Conservation (phyloP, 2,329 filamentous ascomycete genomes). For the Fusarium clavum region DNA sequence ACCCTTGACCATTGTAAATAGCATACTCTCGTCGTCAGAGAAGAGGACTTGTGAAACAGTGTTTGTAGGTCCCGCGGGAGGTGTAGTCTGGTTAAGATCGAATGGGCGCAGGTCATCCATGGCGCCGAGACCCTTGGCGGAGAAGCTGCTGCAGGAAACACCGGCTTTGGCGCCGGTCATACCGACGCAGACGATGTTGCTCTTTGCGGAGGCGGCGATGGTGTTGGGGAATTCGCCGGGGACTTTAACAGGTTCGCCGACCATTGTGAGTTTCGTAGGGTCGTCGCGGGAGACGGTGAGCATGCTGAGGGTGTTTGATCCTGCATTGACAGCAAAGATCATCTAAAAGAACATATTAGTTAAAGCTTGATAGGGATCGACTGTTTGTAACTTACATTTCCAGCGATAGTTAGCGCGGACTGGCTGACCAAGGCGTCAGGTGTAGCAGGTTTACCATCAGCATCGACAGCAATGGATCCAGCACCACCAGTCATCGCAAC, state of each 20-base stretch:
- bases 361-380: fast-evolving
- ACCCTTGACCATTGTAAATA: constrained; percentile 71
- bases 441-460: constrained; percentile 52
- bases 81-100: constrained; percentile 66
- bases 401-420: constrained; percentile 61
- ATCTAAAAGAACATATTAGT: constrained; percentile 47
- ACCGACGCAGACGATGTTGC: constrained; percentile 60
- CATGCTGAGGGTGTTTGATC: constrained; percentile 64
- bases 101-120: constrained; percentile 62
- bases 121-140: constrained; percentile 51
- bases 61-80: constrained; percentile 67
- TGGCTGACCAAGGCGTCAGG: constrained; percentile 66
- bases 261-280: constrained; percentile 57
- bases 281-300: constrained; percentile 57
- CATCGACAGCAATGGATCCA: constrained; percentile 57
- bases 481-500: constrained; percentile 60
- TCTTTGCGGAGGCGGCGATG: constrained; percentile 59
- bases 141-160: constrained; percentile 58
- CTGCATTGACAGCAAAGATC: constrained; percentile 65
- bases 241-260: constrained; percentile 57
- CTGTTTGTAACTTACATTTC: constrained; percentile 54
- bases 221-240: constrained; percentile 66
- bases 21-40: constrained; percentile 61
- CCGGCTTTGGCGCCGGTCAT: constrained; percentile 58
- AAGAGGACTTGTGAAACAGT: constrained; percentile 72